Evolutionary conservation across 2,329 filamentous ascomycete genomes (phyloP).

Genomic region (Ceratocystis alfenasii): DNA sequence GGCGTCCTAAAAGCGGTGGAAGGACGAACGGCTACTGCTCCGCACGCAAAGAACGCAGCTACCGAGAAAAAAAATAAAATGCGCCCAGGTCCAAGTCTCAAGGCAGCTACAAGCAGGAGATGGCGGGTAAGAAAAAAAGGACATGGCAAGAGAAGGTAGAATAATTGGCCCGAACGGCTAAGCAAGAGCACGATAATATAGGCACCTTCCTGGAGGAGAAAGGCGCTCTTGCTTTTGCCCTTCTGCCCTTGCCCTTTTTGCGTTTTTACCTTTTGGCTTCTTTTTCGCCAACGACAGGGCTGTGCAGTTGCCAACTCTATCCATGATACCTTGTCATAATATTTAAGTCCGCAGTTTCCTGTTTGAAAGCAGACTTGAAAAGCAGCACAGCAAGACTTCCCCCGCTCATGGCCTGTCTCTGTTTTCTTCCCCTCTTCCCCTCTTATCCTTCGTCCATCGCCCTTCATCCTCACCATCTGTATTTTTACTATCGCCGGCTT

Average conservation of each 20-base stretch:
- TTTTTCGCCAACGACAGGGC: neutral
- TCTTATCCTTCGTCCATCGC: slow-evolving; percentile 26
- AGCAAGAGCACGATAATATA: no score
- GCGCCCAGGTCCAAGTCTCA: no score
- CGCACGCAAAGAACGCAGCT: no score
- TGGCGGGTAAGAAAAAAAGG: no score
- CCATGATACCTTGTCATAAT: neutral
- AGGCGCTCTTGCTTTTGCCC: neutral
- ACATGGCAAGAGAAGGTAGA: no score
- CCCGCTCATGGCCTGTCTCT: neutral
- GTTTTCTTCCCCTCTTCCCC: slow-evolving; percentile 21
- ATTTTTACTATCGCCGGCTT: neutral
- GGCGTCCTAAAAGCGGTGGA: no score
- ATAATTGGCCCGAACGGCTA: neutral
- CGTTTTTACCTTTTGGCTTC: neutral
- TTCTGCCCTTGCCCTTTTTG: no score
- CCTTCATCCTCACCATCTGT: neutral
- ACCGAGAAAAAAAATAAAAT: no score
- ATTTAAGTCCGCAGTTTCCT: slow-evolving; percentile 4
- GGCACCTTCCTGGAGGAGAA: neutral
- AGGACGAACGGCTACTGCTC: no score
- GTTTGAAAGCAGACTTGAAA: neutral
- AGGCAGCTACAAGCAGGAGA: no score
- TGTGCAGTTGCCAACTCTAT: slow-evolving; percentile 7
- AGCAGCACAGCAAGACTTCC: neutral